A percentile compares a stretch with the other conserved stretches of the same genome.
Evolutionary conservation across 208 protist species (phyloP).

Genomic region (Crithidia expoeki): DNA sequence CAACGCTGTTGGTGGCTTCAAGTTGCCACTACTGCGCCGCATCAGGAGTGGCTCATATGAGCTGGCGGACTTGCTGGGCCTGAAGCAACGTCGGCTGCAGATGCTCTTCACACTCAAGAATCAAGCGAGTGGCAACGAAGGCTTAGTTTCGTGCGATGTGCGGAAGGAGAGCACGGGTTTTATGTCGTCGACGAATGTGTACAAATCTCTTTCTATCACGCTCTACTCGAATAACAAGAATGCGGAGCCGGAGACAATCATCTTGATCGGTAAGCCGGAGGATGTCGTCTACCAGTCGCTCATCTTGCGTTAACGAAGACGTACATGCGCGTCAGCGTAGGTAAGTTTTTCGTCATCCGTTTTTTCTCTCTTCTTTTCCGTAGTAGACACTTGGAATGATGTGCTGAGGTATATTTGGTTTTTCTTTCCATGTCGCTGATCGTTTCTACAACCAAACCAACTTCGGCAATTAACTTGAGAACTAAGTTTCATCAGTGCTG

Average conservation of each 20-base stretch:
- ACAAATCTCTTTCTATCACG: constrained; percentile 79
- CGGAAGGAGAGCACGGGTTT: constrained; percentile 75
- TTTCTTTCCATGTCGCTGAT: background rate
- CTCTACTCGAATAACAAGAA: constrained; percentile 51
- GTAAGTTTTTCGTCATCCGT: no score
- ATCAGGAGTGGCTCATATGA: constrained; percentile 88
- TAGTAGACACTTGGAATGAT: constrained; percentile 11
- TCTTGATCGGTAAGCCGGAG: constrained; percentile 85
- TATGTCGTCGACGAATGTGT: constrained; percentile 74
- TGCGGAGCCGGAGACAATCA: constrained; percentile 76
- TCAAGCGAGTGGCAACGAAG: constrained; percentile 63
- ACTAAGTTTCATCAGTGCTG: no score
- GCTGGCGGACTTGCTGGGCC: constrained; percentile 76
- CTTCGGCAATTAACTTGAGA: background rate
- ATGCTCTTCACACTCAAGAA: constrained; percentile 90
- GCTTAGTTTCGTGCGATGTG: constrained; percentile 84
- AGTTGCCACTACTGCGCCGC: constrained; percentile 80
- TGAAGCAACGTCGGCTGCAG: constrained; percentile 81
- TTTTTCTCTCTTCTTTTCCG: constrained; percentile 21
- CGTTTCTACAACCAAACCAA: background rate
- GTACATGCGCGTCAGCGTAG: no score
- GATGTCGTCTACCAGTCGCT: constrained; percentile 78
- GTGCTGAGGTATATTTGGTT: background rate
- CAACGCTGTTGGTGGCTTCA: constrained; percentile 74
- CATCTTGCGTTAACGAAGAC: constrained; percentile 31